Evolutionary conservation across 495 filamentous ascomycete genomes (phyloP), one percentile per base, ranked within the genome.

Genomic region (Podospora sp.): DNA sequence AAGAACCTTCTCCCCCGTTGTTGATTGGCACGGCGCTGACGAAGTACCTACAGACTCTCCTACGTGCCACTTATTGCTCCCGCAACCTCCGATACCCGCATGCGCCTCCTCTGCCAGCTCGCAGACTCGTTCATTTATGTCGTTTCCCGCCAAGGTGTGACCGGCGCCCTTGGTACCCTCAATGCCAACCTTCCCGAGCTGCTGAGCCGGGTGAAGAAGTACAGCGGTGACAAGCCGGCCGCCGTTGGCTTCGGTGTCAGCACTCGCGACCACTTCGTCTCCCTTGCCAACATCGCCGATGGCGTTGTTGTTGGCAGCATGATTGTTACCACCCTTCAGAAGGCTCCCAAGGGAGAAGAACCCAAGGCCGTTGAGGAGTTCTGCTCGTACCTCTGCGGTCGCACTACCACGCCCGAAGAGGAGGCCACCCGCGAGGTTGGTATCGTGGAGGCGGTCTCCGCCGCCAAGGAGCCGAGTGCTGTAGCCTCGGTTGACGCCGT

Each of bases 71-170:
- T 99, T 9, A 96, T 99, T 73, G 94, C 95, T 16, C 95, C 95
- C 22, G 88, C 94, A 2, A 97, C 95, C 1, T 94, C 93, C n/a
- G 91, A 95, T 64, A 78, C 86, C 55, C 92, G 95, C 64, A 94
- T 98, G 92, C 93, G 93, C 79, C 81, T 97, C 4, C 88, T 99
- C 24, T 99, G 95, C 86, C 89, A 91, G 78, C 96, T 99, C 59
- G 95, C 96, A 71, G 94, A 98, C 79, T 97, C 93, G 9, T 99
- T 99, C 83, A 96, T 99, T 79, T 99, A 99, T 77, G 95, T 99
- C 65, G 96, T 98, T 22, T 98, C 95, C 2, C 86, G 94, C 67
- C 97, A 97, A 92, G 95, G 95, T 68, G 93, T 97, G 36, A 99
- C 95, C 1, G 95, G 95, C 70, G 95, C 92, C 22, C 89, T 89